Evolutionary conservation across 331 rosid species (phyloP).

Genomic region (Spiraea crenata): DNA sequence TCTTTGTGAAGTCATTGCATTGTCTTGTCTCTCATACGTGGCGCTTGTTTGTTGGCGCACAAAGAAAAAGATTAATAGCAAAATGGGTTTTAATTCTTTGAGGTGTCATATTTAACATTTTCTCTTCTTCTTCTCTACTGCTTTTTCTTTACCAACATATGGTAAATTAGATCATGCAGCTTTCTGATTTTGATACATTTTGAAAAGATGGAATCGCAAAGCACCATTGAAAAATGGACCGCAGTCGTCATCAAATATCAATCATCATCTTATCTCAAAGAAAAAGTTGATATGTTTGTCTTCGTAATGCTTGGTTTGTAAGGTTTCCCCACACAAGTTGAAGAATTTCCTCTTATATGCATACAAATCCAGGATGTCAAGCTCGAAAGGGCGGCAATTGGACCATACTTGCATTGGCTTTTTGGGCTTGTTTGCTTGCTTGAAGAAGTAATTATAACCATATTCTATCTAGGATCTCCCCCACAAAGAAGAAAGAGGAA

Average conservation of each 20-base stretch:
- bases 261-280: constrained; percentile 33
- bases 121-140: neutral
- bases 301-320: constrained; percentile 16
- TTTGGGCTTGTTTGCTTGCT: neutral
- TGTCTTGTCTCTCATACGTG: no score
- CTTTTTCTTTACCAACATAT: neutral
- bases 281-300: constrained; percentile 31
- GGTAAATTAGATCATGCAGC: constrained; percentile 19
- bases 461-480: neutral
- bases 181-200: constrained; percentile 25
- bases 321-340: constrained; percentile 31
- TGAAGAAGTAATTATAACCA: neutral
- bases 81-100: neutral
- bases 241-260: constrained; percentile 21
- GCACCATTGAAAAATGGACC: constrained; percentile 20
- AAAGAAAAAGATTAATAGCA: no score
- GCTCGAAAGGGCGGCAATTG: constrained; percentile 15
- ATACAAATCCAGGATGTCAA: constrained; percentile 10
- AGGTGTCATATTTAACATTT: neutral
- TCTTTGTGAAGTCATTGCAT: no score
- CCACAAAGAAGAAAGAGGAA: neutral
- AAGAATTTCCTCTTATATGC: constrained; percentile 27
- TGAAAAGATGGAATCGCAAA: constrained; percentile 33
- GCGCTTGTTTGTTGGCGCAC: no score
- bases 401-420: neutral